A percentile compares a stretch with the other conserved stretches of the same genome.
These are phyloP conservation scores for Naganishia sp. DNA, from an alignment of 1,284 basidiomycete genomes.

Conservation along the genomic window DNA sequence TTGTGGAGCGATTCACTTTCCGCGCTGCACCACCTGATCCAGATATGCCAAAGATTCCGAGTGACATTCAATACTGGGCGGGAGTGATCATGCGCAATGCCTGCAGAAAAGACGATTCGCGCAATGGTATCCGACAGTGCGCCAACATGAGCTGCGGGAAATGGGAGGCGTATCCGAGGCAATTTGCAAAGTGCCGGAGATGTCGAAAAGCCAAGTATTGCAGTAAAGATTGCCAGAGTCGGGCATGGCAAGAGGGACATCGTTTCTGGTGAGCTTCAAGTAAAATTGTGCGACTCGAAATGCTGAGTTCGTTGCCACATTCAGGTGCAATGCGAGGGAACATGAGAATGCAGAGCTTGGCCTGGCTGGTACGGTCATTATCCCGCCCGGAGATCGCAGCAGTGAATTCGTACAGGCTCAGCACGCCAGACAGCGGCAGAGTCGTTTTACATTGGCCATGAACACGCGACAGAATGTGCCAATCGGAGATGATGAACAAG, in stretches of 20 bases:
- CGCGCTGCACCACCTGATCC: slow-evolving; percentile 78
- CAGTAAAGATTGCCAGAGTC: slow-evolving; percentile 95
- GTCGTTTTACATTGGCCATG: slow-evolving; percentile 22
- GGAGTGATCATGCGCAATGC: slow-evolving; percentile 99
- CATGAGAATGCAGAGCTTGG: slow-evolving; percentile 31
- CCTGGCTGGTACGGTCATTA: slow-evolving; percentile 34
- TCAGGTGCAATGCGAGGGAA: slow-evolving; percentile 35
- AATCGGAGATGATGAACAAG: slow-evolving; percentile 17
- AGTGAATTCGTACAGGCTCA: slow-evolving; percentile 28
- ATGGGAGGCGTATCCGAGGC: slow-evolving; percentile 90
- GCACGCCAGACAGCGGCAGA: slow-evolving; percentile 22
- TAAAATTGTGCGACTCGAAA: neutral
- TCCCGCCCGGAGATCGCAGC: slow-evolving; percentile 25
- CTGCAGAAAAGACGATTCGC: slow-evolving; percentile 90
- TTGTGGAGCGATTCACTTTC: slow-evolving; percentile 95
- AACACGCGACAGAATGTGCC: slow-evolving; percentile 24
- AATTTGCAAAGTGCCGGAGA: slow-evolving; percentile 95
- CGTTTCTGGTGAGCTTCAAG: slow-evolving; percentile 60
- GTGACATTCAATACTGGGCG: slow-evolving; percentile 98
- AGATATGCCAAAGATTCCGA: slow-evolving; percentile 71
- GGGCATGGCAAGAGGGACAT: slow-evolving; percentile 95
- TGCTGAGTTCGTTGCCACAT: neutral
- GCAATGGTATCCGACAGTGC: slow-evolving; percentile 93
- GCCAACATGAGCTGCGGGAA: slow-evolving; percentile 96
- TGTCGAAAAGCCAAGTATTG: slow-evolving; percentile 99